A percentile compares a stretch with the other conserved stretches of the same genome.
Conservation (phyloP, 345 rosid genomes). For the rapeseed (Brassica napus) region Da-Ae NC_063450.1:10158001-10158500, state of each 20-base stretch:
- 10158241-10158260: slow-evolving; percentile 49
- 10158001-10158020: slow-evolving; percentile 33
- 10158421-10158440: neutral
- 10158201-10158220: slow-evolving; percentile 60
- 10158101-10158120: slow-evolving; percentile 44
- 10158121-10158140: slow-evolving; percentile 51
- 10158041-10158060: slow-evolving; percentile 47
- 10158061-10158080: slow-evolving; percentile 51
- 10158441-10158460: neutral
- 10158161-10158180: slow-evolving; percentile 38
- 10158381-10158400: neutral
- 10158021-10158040: slow-evolving; percentile 65
- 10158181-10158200: slow-evolving; percentile 72
- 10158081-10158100: slow-evolving; percentile 56
- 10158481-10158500: neutral
- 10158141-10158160: slow-evolving; percentile 53
- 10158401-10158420: neutral
- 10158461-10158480: neutral
- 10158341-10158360: neutral
- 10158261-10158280: slow-evolving; percentile 24
- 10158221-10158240: slow-evolving; percentile 61
- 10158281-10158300: neutral
- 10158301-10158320: neutral
- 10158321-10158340: neutral
- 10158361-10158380: neutral